phyloP scores from a whole-genome alignment of 352 stramenopile genomes.

The Aphanomyces stellatus region DNA sequence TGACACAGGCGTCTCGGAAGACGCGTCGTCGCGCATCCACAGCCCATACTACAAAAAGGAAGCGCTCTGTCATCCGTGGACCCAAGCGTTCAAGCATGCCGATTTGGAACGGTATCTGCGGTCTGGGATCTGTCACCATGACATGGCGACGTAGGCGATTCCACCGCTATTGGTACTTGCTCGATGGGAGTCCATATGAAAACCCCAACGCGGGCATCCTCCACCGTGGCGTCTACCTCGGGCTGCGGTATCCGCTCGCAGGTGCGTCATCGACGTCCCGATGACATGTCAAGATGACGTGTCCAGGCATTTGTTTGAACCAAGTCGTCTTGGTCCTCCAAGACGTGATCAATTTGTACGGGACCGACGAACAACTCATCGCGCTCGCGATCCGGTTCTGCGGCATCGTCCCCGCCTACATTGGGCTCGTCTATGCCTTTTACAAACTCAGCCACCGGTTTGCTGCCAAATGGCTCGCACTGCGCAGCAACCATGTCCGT shows the following conservation, averaged over 20 bases:
- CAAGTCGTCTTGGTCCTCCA: constrained; percentile 66
- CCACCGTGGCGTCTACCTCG: constrained; percentile 56
- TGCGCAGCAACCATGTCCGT: not conserved
- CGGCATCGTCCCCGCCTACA: constrained; percentile 58
- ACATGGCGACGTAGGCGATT: constrained; percentile 24
- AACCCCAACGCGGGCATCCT: constrained; percentile 73
- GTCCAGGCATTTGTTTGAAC: constrained; percentile 56
- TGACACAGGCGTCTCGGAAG: constrained; percentile 44
- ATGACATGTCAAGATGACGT: too few species aligned
- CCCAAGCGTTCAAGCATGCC: constrained; percentile 54
- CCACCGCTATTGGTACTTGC: constrained; percentile 78
- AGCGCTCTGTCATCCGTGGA: constrained; percentile 50
- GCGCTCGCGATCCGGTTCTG: constrained; percentile 52
- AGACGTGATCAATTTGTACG: constrained; percentile 40
- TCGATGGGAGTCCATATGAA: constrained; percentile 73
- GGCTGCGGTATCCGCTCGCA: constrained; percentile 51
- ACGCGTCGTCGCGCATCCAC: constrained; percentile 52
- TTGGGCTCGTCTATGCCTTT: constrained; percentile 37
- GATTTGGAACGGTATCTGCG: constrained; percentile 47
- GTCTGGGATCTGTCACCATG: not conserved
- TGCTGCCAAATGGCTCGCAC: constrained; percentile 19
- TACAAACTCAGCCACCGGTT: constrained; percentile 64
- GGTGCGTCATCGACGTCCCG: too few species aligned
- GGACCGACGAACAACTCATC: constrained; percentile 22
- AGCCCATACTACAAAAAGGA: constrained; percentile 64